Base-by-base conservation (phyloP, 768 basidiomycete genomes). In the Lactarius deliciosus region DNA sequence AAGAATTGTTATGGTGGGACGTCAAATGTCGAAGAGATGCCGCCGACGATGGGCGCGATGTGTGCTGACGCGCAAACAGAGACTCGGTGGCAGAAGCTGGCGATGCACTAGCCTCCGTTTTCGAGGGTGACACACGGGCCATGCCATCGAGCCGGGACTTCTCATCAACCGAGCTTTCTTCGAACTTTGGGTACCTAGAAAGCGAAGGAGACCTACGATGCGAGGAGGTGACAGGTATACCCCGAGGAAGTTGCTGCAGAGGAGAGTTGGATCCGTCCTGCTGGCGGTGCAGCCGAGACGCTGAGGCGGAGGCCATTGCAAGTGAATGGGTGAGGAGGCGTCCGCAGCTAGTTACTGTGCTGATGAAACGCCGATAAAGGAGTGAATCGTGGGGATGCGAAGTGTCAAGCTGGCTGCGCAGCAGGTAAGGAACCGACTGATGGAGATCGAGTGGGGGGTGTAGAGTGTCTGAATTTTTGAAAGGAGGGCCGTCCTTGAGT, bases 21-120 rank as follows among this genome's bases (percentile, higher is more conserved):
- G 62, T 59, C 62, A 50, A 36, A 16, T 58, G 69, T 63, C 63
- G 58, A 62, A 59, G 40, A 15, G 66, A 60, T 47, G 66, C 57
- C 32, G 50, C n/a, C 34, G 66, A 55, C 50, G 62, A 43, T 10
- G 62, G 58, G 22, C 20, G 34, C 62, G 66, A 64, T 30, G 22
- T 5, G 5, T n/a, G 63, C 40, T 63, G 61, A 45, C 41, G 62
- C 50, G 41, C 59, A 25, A 63, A 55, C 34, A 13, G 57, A 38
- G 57, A 34, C 50, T 40, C 62, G 41, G 63, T 34, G 28, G 41
- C 11, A 32, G 32, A 30, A 18, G 45, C 25, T 16, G 43, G 56
- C 8, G 45, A 53, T 41, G 55, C 36, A 45, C 59, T 60, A 3
- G 60, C 38, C 57, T 66, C 64, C 6, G 58, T 25, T 61, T 58